phyloP scores from a whole-genome alignment of 2,329 filamentous ascomycete genomes.

The Leptodontidium sp. region DNA sequence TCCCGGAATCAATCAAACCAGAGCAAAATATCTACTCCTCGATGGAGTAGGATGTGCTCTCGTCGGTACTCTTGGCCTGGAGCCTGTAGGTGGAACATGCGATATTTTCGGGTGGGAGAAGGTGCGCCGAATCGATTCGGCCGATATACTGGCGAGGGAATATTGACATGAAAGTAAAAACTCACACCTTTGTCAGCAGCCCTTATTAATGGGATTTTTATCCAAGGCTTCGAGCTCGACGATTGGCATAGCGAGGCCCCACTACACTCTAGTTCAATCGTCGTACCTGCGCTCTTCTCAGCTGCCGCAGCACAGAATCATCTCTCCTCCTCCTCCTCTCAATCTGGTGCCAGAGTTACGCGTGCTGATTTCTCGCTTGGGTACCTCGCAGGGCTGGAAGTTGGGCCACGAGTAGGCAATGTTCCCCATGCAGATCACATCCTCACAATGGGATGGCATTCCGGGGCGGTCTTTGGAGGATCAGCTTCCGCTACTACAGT shows the following conservation, averaged over 20 bases:
- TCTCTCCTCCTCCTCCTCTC: no score
- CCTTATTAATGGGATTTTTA: slow-evolving; percentile 53
- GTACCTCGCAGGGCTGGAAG: slow-evolving; percentile 52
- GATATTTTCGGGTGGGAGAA: slow-evolving; percentile 41
- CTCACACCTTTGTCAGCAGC: slow-evolving; percentile 50
- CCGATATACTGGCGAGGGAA: no score
- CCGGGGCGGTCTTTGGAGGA: slow-evolving; percentile 36
- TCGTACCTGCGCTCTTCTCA: slow-evolving; percentile 53
- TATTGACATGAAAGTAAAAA: slow-evolving; percentile 38
- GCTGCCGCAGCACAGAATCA: slow-evolving; percentile 33
- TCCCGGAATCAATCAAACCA: slow-evolving; percentile 47
- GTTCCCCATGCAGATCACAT: slow-evolving; percentile 51
- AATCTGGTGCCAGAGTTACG: slow-evolving; percentile 1
- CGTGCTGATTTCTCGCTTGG: slow-evolving; percentile 43
- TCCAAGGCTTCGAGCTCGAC: slow-evolving; percentile 55
- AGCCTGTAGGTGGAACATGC: slow-evolving; percentile 43
- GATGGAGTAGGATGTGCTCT: slow-evolving; percentile 53
- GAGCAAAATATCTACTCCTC: slow-evolving; percentile 54
- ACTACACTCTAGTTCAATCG: slow-evolving; percentile 49
- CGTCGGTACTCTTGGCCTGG: slow-evolving; percentile 49
- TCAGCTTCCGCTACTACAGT: slow-evolving; percentile 32
- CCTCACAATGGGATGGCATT: slow-evolving; percentile 47
- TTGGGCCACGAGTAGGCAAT: slow-evolving; percentile 50
- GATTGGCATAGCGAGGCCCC: slow-evolving; percentile 54
- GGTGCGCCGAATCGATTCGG: slow-evolving; percentile 16